These are phyloP conservation scores for Neurospora sp. DNA, from an alignment of 495 filamentous ascomycete genomes.

Conservation along the genomic window DNA sequence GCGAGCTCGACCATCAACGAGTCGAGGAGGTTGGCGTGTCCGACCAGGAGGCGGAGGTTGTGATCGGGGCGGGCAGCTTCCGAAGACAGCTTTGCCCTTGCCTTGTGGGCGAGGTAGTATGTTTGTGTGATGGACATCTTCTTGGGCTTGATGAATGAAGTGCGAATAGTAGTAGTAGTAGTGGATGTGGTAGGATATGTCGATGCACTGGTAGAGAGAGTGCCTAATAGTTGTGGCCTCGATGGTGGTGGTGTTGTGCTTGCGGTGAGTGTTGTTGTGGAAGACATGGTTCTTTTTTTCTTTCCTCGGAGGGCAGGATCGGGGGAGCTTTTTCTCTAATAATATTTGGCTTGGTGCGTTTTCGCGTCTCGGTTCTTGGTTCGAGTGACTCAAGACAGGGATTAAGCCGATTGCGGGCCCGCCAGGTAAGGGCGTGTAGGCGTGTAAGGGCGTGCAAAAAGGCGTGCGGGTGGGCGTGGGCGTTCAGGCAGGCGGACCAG, in stretches of 20 bases:
- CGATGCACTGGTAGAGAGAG: not conserved
- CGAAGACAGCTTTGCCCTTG: conserved; percentile 84
- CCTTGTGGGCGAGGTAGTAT: conserved; percentile 94
- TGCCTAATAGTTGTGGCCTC: conserved; percentile 4
- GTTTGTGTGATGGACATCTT: conserved; percentile 97
- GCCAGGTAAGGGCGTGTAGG: conserved; percentile 1
- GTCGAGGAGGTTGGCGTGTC: conserved; percentile 97
- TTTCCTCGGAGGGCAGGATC: conserved; percentile 9
- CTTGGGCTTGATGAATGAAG: conserved; percentile 29
- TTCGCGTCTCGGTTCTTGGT: conserved; percentile 15
- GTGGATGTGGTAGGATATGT: not conserved
- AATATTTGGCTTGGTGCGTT: conserved; percentile 14
- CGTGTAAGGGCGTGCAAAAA: conserved; percentile 1
- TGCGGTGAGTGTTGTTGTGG: conserved; percentile 11
- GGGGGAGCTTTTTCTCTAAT: conserved; percentile 3
- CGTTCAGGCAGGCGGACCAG: not conserved
- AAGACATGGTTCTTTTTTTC: conserved; percentile 13
- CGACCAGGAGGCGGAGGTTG: conserved; percentile 84
- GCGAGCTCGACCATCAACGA: conserved; percentile 89
- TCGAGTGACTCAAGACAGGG: conserved; percentile 21
- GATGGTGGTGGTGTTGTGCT: conserved; percentile 7
- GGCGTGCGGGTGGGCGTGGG: conserved; percentile 1
- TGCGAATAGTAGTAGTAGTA: conserved; percentile 7
- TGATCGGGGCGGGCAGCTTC: conserved; percentile 88
- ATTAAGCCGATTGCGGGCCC: conserved; percentile 20